Base-by-base conservation (phyloP, 306 rosid species). In the Quercus wislizeni region DNA sequence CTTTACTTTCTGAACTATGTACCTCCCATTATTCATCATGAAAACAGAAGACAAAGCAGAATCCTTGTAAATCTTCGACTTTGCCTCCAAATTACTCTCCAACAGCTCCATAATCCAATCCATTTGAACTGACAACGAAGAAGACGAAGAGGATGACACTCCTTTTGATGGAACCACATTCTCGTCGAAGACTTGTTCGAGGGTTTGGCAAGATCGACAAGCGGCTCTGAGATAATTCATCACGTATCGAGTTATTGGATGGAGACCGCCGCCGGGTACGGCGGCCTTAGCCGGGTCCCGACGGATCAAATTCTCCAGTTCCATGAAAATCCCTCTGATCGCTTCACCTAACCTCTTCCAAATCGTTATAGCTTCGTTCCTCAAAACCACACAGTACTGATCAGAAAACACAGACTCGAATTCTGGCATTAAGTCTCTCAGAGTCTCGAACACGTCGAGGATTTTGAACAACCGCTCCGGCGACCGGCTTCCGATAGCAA, bases 181-280 rank as follows among this genome's bases (percentile, higher is more conserved):
- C 55, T 94, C 98, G 55, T 93, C 98, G 58, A 93, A 93, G 23
- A 95, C 88, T 74, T 89, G 97, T 87, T 95, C 98, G 18, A 95
- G 83, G 2, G 88, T 85, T 61, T 76, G 92, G 55, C 93, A 80
- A 2, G 98, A 91, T 17, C 96, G 86, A 79, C 98, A 92, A 0
- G 99, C 99, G 0, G 99, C 98, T 0, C 89, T 90, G 4, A 95
- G 96, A 83, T 95, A 95, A 76, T 95, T 95, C 98, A 93, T 93
- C 84, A 95, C 99, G 3, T 95, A 95, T 8, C 99, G 98, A 9
- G 96, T 95, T 23, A 95, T 91, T 11, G 98, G 99, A 33, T 95
- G 98, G 58, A 91, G 93, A 4, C 96, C 97, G 1, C 99, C 99
- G 6, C 94, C 94, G 0, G 99, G 99, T 38, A 95, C 99, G 0